Evolutionary conservation across 1,284 basidiomycete species (phyloP), one percentile per base, ranked within the genome.

Genomic region (Schizopora paradoxa): DNA sequence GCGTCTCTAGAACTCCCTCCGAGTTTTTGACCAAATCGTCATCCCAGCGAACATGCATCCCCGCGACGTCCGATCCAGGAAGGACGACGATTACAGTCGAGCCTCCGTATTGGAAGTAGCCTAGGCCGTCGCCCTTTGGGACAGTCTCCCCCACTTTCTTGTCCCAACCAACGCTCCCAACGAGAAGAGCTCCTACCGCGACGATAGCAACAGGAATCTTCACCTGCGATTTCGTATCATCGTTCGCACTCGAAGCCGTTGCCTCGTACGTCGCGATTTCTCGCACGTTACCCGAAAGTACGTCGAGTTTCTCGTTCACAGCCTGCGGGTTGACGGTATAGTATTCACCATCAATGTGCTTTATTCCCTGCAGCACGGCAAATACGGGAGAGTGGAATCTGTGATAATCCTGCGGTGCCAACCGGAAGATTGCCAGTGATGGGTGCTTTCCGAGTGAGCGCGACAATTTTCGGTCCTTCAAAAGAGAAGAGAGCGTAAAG

Each of bases 371-470:
- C 3, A 70, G 56, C 7, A 53, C 60, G 6, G 66, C 76, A n/a
- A 67, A 62, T 4, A 70, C 67, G 0, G 76, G 75, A 5, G 68
- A 65, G 53, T 79, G 76, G 63, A 73, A 78, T 6, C 76, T 65
- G 52, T 77, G 75, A 50, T 77, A 77, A 57, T 79, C 76, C 51
- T 73, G 71, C 1, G 73, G 74, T 0, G 73, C 73, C 10, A 74
- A 61, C 6, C 72, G 61, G 59, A 74, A 75, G 29, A 73, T 65
- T 2, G 66, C 65, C 4, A 73, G 45, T 1, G 59, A 48, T 6
- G 62, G 66, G 10, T 61, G 56, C 28, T 57, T 40, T 6, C 57
- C 57, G 21, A 59, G 51, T 31, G 50, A 48, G 3, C 48, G 42
- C 14, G 52, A 43, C 16, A 60, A 51, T 6, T 57, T 52, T 1